phyloP scores from a whole-genome alignment of 495 filamentous ascomycete species.

The Clavariopsis aquatica region DNA sequence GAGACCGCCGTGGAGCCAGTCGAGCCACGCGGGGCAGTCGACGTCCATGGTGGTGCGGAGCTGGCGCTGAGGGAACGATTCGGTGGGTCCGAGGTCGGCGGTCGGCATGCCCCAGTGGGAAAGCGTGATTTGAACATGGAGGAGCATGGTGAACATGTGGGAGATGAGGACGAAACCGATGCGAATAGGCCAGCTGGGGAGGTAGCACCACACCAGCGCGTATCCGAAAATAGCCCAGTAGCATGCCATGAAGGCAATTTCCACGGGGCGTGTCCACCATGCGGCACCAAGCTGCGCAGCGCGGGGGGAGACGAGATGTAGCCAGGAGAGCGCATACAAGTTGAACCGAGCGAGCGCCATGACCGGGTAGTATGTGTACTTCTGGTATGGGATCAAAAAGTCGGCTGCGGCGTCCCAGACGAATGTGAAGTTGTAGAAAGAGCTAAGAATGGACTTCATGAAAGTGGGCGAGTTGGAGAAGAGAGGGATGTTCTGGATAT shows the following conservation, averaged over 20 bases:
- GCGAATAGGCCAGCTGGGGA: constrained; percentile 50
- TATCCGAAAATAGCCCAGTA: constrained; percentile 54
- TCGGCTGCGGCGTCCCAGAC: constrained; percentile 49
- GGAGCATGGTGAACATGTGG: constrained; percentile 52
- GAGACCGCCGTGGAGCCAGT: constrained; percentile 53
- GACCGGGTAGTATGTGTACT: constrained; percentile 55
- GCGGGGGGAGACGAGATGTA: constrained; percentile 46
- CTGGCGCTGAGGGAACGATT: constrained; percentile 54
- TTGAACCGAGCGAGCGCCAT: constrained; percentile 57
- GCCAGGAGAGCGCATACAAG: constrained; percentile 53
- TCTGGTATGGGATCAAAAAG: constrained; percentile 48
- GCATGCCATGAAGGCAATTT: constrained; percentile 48
- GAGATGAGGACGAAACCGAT: constrained; percentile 52
- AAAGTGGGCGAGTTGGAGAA: constrained; percentile 53
- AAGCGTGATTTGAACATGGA: constrained; percentile 57
- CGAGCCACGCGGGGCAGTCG: constrained; percentile 52
- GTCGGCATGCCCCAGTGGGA: constrained; percentile 56
- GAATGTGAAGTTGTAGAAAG: constrained; percentile 52
- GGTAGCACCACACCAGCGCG: constrained; percentile 47
- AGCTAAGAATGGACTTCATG: constrained; percentile 49
- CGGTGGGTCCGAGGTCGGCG: constrained; percentile 49
- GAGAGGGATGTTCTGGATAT: constrained; percentile 55
- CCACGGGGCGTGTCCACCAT: constrained; percentile 52
- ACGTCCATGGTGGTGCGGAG: constrained; percentile 56
- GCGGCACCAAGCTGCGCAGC: constrained; percentile 45